These are phyloP conservation scores for Coriaria nepalensis DNA, from an alignment of 306 rosid species.

Conservation along the genomic window DNA sequence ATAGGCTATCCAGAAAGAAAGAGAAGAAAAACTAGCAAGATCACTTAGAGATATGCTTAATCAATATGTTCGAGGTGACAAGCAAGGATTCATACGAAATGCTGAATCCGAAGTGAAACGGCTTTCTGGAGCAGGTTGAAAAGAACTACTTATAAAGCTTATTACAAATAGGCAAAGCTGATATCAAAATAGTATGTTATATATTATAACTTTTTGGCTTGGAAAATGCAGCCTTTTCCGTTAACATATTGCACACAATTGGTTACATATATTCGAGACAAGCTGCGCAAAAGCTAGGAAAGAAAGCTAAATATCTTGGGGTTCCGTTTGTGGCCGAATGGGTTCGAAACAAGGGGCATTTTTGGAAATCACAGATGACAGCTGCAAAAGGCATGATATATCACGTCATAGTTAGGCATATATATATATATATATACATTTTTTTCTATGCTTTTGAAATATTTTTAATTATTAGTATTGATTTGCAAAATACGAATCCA, in stretches of 20 bases:
- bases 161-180: not conserved
- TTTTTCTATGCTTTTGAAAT: not conserved
- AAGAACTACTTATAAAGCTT: slow-evolving; percentile 1
- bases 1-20: slow-evolving; percentile 74
- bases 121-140: slow-evolving; percentile 65
- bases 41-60: slow-evolving; percentile 40
- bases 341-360: slow-evolving; percentile 87
- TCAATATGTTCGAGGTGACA: slow-evolving; percentile 65
- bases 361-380: slow-evolving; percentile 80
- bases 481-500: slow-evolving; percentile 6
- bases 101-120: slow-evolving; percentile 78
- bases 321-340: slow-evolving; percentile 89
- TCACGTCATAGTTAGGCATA: too few species aligned
- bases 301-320: slow-evolving; percentile 74
- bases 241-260: slow-evolving; percentile 56
- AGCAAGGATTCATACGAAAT: slow-evolving; percentile 46
- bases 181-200: too few species aligned
- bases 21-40: slow-evolving; percentile 81
- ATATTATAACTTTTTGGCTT: not conserved
- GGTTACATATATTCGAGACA: slow-evolving; percentile 81
- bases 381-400: slow-evolving; percentile 65
- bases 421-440: not conserved
- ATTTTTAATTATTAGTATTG: not conserved
- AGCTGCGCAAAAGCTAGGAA: slow-evolving; percentile 93
- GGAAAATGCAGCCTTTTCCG: slow-evolving; percentile 56